These are phyloP conservation scores for Thecamonas trahens DNA, from an alignment of 78 protist genomes.

Conservation along the genomic window DNA sequence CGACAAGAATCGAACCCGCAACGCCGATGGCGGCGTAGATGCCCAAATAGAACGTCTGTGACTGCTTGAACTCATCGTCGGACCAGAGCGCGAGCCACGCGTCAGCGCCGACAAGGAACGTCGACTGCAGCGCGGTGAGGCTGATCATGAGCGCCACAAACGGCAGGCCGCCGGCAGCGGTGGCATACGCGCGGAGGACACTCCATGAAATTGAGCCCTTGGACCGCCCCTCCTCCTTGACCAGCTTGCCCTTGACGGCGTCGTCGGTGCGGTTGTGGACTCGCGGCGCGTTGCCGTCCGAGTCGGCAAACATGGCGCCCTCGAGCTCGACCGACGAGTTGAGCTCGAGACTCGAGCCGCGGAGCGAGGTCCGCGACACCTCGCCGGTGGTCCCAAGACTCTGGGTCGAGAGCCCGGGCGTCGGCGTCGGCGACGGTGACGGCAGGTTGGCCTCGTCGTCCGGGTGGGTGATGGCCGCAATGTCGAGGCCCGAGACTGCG, in stretches of 20 bases:
- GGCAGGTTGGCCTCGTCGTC: too few species aligned
- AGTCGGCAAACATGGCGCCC: too few species aligned
- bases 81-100: not conserved
- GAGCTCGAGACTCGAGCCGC: too few species aligned
- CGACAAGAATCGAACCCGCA: not conserved
- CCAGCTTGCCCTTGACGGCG: not conserved
- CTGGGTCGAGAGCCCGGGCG: too few species aligned
- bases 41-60: slow-evolving; percentile 27
- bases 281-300: not conserved
- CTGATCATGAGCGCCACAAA: not conserved
- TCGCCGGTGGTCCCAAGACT: too few species aligned
- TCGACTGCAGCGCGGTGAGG: not conserved
- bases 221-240: slow-evolving; percentile 10
- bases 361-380: too few species aligned
- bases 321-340: too few species aligned
- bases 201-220: not conserved
- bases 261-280: not conserved
- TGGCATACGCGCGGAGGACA: not conserved
- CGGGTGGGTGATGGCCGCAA: too few species aligned
- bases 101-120: not conserved
- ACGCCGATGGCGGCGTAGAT: slow-evolving; percentile 2
- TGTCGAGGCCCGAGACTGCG: too few species aligned
- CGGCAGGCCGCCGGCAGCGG: slow-evolving; percentile 13
- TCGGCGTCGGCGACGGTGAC: too few species aligned
- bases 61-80: too few species aligned